These are phyloP conservation scores for Cladobotryum protrusum DNA, from an alignment of 2,329 filamentous ascomycete species.

Conservation along the genomic window DNA sequence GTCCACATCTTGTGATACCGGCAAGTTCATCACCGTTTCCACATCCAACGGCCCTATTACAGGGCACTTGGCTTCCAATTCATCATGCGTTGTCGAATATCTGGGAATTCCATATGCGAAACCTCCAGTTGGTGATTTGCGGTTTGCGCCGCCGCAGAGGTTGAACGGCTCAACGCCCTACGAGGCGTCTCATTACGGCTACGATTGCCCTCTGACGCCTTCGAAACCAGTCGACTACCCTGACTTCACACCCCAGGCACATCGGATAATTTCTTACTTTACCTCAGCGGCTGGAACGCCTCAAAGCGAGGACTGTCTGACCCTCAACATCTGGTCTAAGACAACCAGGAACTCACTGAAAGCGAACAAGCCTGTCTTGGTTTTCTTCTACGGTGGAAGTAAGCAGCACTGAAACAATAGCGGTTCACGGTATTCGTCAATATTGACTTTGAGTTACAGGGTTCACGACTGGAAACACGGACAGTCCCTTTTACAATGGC, in stretches of 20 bases:
- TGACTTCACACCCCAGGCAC: constrained; percentile 25
- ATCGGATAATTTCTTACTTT: constrained; percentile 19
- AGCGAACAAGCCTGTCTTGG: constrained; percentile 33
- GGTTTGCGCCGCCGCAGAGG: constrained; percentile 30
- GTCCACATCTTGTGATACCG: constrained; percentile 8
- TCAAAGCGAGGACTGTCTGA: constrained; percentile 32
- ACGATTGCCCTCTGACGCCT: constrained; percentile 21
- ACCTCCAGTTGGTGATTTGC: constrained; percentile 29
- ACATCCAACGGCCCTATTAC: constrained; percentile 29
- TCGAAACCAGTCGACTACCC: constrained; percentile 20
- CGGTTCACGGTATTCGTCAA: too few relatives aligned
- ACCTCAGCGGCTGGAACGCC: constrained; percentile 17
- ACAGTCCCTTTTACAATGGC: constrained; percentile 35
- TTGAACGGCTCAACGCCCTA: constrained; percentile 16
- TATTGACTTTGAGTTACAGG: constrained; percentile 16
- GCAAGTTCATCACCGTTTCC: constrained; percentile 19
- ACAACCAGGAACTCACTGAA: constrained; percentile 25
- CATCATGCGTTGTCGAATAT: constrained; percentile 29
- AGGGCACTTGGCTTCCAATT: constrained; percentile 26
- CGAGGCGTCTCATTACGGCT: constrained; percentile 22
- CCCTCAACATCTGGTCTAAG: constrained; percentile 31
- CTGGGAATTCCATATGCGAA: constrained; percentile 36
- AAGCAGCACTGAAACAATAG: not conserved
- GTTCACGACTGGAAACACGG: constrained; percentile 32
- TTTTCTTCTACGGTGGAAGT: constrained; percentile 35